Percentiles rank a stretch among this genome's conserved stretches.
These are phyloP conservation scores for Yamadazyma friedrichii DNA, from an alignment of 1,139 yeast genomes.

Conservation along the genomic window DNA sequence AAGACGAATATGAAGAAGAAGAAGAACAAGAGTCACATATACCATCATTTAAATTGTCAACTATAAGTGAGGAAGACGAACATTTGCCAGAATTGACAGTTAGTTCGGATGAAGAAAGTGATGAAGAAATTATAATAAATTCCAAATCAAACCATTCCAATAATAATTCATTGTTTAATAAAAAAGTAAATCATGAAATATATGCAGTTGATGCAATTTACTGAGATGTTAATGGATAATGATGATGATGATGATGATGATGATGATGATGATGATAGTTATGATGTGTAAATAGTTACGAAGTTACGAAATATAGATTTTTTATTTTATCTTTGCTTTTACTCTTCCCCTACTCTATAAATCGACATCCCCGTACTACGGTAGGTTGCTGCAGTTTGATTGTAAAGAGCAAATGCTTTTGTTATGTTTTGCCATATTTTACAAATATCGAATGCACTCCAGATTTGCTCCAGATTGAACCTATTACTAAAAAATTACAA, in stretches of 20 bases:
- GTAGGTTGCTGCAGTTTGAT: too few relatives aligned
- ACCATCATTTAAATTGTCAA: slow-evolving; percentile 9
- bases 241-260: too few relatives aligned
- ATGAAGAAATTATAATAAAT: slow-evolving; percentile 12
- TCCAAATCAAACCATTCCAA: background rate
- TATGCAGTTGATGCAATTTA: slow-evolving; percentile 6
- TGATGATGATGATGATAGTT: background rate
- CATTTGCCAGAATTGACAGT: slow-evolving; percentile 26
- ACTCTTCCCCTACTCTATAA: too few relatives aligned
- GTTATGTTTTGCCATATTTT: too few relatives aligned
- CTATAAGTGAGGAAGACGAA: slow-evolving; percentile 14
- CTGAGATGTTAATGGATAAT: background rate
- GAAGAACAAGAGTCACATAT: background rate
- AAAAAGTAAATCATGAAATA: slow-evolving; percentile 3
- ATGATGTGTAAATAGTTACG: slow-evolving; percentile 6
- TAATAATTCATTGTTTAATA: slow-evolving; percentile 6
- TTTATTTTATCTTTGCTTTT: background rate
- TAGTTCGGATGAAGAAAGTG: slow-evolving; percentile 29
- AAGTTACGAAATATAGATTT: slow-evolving; percentile 5
- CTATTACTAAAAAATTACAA: too few relatives aligned
- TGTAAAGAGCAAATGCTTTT: too few relatives aligned
- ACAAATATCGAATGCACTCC: too few relatives aligned
- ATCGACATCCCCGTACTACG: background rate
- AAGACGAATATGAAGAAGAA: slow-evolving; percentile 1
- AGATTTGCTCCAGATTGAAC: too few relatives aligned